These are phyloP conservation scores for Skeletonema menzelii DNA, from an alignment of 108 stramenopile genomes.

Conservation along the genomic window DNA sequence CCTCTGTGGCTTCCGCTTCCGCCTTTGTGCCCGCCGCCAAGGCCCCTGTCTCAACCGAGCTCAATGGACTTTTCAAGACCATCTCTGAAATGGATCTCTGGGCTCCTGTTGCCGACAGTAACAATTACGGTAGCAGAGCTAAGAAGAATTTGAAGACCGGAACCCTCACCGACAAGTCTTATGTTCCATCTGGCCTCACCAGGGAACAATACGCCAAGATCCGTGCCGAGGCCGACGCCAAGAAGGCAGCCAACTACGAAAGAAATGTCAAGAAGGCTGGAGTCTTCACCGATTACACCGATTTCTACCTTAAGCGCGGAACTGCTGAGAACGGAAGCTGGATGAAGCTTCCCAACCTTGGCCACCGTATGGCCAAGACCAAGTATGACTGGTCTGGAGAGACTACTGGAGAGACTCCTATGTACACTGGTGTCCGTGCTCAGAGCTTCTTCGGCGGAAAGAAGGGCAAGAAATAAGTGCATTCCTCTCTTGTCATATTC, in stretches of 20 bases:
- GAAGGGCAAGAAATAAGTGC: slow-evolving; percentile 18
- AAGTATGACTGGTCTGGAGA: slow-evolving; percentile 73
- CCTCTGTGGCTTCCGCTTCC: slow-evolving; percentile 66
- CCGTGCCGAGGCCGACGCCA: slow-evolving; percentile 55
- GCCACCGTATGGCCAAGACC: slow-evolving; percentile 87
- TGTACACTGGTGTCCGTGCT: slow-evolving; percentile 29
- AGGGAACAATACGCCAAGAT: slow-evolving; percentile 70
- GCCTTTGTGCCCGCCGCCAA: slow-evolving; percentile 72
- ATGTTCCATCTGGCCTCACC: slow-evolving; percentile 76
- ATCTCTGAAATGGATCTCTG: slow-evolving; percentile 79
- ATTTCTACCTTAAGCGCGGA: slow-evolving; percentile 77
- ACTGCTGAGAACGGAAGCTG: slow-evolving; percentile 60
- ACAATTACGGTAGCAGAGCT: slow-evolving; percentile 79
- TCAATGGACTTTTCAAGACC: slow-evolving; percentile 51
- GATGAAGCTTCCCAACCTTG: slow-evolving; percentile 66
- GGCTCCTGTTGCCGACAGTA: slow-evolving; percentile 57
- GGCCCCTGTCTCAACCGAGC: slow-evolving; percentile 32
- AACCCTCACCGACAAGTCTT: slow-evolving; percentile 62
- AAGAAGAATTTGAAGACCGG: slow-evolving; percentile 70
- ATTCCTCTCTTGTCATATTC: neutral
- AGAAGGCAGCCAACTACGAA: slow-evolving; percentile 80
- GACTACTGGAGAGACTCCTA: slow-evolving; percentile 23
- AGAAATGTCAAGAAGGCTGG: slow-evolving; percentile 84
- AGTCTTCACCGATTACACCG: slow-evolving; percentile 78
- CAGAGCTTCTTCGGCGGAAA: neutral